Evolutionary conservation across 805 yeast species (phyloP).

Genomic region (Yarrowia hollandica): DNA sequence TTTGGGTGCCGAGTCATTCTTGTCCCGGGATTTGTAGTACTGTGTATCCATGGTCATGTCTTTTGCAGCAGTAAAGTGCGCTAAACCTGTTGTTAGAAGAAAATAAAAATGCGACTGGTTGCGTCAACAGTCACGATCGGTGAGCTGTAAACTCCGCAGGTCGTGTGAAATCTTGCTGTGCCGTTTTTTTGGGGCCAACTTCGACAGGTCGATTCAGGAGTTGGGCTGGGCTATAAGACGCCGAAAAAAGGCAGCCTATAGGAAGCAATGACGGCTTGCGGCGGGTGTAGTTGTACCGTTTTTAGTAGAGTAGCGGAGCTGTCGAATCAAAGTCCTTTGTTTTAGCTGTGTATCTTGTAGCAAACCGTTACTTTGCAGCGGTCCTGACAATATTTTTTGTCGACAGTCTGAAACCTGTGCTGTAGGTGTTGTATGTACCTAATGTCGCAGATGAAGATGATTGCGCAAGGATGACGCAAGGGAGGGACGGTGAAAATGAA

Average conservation of each 20-base stretch:
- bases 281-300: not conserved
- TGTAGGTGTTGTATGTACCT: not conserved
- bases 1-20: slow-evolving; percentile 8
- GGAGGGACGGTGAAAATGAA: not conserved
- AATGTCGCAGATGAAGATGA: slow-evolving; percentile 17
- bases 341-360: too few relatives aligned
- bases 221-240: too few relatives aligned
- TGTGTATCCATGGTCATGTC: slow-evolving; percentile 16
- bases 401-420: not conserved
- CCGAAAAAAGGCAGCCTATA: too few relatives aligned
- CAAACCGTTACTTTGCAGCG: not conserved
- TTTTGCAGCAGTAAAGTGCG: not conserved
- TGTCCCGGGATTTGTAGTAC: slow-evolving; percentile 25
- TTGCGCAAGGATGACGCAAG: slow-evolving; percentile 23
- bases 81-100: slow-evolving; percentile 5
- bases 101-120: not conserved
- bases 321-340: too few relatives aligned
- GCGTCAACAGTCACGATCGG: not conserved
- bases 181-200: not conserved
- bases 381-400: too few relatives aligned
- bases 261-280: too few relatives aligned
- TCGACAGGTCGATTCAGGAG: not conserved
- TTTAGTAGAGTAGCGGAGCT: too few relatives aligned
- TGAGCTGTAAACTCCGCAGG: too few relatives aligned
- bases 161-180: not conserved